Percentiles rank a stretch among this genome's conserved stretches.
Conservation (phyloP, 2,329 filamentous ascomycete genomes). For the Ophiocordyceps sinensis region DNA sequence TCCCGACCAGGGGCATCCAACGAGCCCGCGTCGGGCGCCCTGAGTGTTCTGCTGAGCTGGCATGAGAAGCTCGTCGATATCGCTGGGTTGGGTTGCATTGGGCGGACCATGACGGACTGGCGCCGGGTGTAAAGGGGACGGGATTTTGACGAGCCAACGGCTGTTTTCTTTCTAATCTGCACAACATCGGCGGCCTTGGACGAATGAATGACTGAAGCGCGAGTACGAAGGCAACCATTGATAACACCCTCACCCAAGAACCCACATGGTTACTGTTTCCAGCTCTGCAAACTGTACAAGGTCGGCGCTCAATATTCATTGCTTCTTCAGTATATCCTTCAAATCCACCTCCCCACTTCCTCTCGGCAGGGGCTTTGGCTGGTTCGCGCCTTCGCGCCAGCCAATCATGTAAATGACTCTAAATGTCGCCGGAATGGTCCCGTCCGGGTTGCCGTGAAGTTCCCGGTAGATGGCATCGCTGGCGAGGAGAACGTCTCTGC, state of each 20-base stretch:
- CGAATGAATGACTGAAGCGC: not conserved
- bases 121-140: conserved; percentile 43
- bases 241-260: not conserved
- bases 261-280: not conserved
- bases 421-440: conserved; percentile 75
- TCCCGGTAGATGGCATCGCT: conserved; percentile 78
- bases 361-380: conserved; percentile 65
- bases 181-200: not conserved
- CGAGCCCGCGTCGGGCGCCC: conserved; percentile 67
- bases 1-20: conserved; percentile 35
- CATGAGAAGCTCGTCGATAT: conserved; percentile 97
- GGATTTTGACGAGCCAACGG: not conserved
- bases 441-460: conserved; percentile 72
- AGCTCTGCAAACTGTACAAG: not conserved
- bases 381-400: conserved; percentile 74
- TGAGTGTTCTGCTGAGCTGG: conserved; percentile 97
- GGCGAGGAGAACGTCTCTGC: conserved; percentile 72
- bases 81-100: conserved; percentile 79
- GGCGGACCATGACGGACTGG: conserved; percentile 91
- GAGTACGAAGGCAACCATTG: not conserved
- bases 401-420: conserved; percentile 97
- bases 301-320: conserved; percentile 12
- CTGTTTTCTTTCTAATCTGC: not conserved
- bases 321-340: conserved; percentile 57
- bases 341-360: conserved; percentile 80